Evolutionary conservation across 192 early-diverging fungal species (phyloP), one percentile per base, ranked within the genome.

Genomic region (Kappamyces sp.): DNA sequence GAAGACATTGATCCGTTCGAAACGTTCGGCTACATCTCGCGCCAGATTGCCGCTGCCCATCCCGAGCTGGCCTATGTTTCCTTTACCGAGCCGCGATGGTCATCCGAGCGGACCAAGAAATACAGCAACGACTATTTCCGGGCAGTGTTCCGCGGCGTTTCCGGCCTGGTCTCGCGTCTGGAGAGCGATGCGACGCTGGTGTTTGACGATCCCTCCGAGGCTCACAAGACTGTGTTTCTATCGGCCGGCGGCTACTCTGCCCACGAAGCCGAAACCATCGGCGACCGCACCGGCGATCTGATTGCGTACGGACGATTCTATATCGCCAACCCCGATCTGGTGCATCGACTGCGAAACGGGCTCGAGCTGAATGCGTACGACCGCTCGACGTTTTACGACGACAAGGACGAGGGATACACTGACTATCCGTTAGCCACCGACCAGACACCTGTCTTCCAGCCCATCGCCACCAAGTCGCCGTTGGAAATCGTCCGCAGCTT

Each of bases 251-350:
- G 72, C 2, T 74, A 77, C 59, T 50, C 64, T 2, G 14, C 37
- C 4, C 61, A 53, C 29, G 72, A 51, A 1, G 67, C 65, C 29
- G 45, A 59, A 11, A 67, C 68, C 34, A 43, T 71, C 36, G 48
- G 29, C 4, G 48, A 31, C 6, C 57, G 62, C 0, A 61, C 66
- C 14, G 67, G 51, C 0, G 72, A 78, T 49, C 51, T 74, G 54
- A 59, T 78, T 42, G 72, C 63, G 1, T 60, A 66, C 39, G 76
- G 67, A 2, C 45, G 68, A 2, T 42, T 66, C 9, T 78, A 72
- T 63, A 69, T 78, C 57, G 62, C 72, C 14, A 78, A 72, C 63
- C 76, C 76, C 29, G 76, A 78, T 49, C 59, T 75, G 33, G 66
- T 69, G 9, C 50, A 63, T 6, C 54, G 76, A 29, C 35, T 72